Base-by-base conservation (phyloP, 176 grass and related monocot species). In the Neostapfia colusana region DNA sequence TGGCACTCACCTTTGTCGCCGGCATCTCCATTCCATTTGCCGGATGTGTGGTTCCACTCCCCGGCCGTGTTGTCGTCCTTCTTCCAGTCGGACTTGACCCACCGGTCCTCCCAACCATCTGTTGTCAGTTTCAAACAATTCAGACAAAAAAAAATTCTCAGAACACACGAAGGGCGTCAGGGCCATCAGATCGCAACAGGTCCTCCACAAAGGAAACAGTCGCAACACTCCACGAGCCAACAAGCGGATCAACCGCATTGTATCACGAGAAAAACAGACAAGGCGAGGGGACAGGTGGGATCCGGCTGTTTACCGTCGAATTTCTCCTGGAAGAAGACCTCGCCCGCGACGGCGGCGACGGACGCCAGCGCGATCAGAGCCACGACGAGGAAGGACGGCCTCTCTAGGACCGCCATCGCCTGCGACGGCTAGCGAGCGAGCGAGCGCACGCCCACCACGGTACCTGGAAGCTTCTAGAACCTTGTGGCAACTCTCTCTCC, bases 71-170 rank as follows among this genome's bases (percentile, higher is more conserved):
- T 90, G 23, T 97, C 93, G 1, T 93, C 90, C 79, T 84, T 97
- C 79, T 97, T 97, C 93, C 93, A 93, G 10, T 93, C 90, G 4
- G 93, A 97, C 38, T 89, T 88, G 4, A 90, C 83, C 90, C 93
- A 97, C n/a, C 90, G 81, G 17, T 81, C 62, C 54, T 90, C 90
- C 90, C 93, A 90, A 0, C 83, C 93, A 58, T 89, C 93, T 97
- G 63, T 61, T 0, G 78, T 48, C 25, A 71, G 27, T 43, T 11
- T 40, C 35, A 48, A 16, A 48, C 45, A 48, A 14, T 49, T 66
- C 12, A 12, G 15, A 17, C 0, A 11, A 17, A 50, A 17, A 17
- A 50, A 70, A 37, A 9, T 20, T 20, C 3, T 49, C 15, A 49
- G 15, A 45, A 45, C 4, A 45, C 4, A 69, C 16, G 37, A 60